Percentiles rank a stretch among this genome's conserved stretches.
Conservation (phyloP, 2,329 filamentous ascomycete genomes). For the Lasiodiplodia hormozganensis region DNA sequence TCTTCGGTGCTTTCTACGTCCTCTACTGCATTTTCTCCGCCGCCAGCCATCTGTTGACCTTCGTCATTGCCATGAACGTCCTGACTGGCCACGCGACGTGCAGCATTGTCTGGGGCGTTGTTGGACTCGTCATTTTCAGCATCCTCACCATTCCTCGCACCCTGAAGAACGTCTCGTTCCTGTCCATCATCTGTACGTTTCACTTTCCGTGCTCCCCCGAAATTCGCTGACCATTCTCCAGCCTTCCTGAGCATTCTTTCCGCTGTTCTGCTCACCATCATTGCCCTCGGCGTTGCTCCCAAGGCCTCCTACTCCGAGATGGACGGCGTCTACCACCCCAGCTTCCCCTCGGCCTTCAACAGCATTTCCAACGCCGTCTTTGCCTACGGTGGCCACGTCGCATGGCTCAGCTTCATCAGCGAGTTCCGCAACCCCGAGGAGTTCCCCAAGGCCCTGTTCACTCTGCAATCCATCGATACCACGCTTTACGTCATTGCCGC, state of each 20-base stretch:
- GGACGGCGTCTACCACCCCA: constrained; percentile 48
- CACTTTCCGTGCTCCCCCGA: background rate
- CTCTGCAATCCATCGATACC: constrained; percentile 65
- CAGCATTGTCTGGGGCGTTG: constrained; percentile 68
- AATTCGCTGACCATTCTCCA: constrained; percentile 32
- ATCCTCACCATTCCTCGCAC: constrained; percentile 67
- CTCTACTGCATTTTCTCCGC: constrained; percentile 64
- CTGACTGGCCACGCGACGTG: constrained; percentile 68
- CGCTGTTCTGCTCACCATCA: constrained; percentile 73
- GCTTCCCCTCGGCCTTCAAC: constrained; percentile 70
- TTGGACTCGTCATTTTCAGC: constrained; percentile 66
- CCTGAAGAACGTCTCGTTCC: constrained; percentile 66
- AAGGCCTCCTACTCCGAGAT: constrained; percentile 40
- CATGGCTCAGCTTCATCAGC: constrained; percentile 73
- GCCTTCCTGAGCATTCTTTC: constrained; percentile 69
- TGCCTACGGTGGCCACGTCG: constrained; percentile 62
- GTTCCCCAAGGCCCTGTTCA: constrained; percentile 63
- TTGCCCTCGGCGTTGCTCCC: constrained; percentile 64
- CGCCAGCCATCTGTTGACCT: constrained; percentile 74
- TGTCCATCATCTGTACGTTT: constrained; percentile 63
- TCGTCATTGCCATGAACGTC: constrained; percentile 71
- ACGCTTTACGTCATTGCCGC: constrained; percentile 72
- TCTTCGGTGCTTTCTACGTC: constrained; percentile 65
- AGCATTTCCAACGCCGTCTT: constrained; percentile 43
- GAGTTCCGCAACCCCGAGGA: constrained; percentile 70